Percentiles rank a stretch among this genome's conserved stretches.
Evolutionary conservation across 345 rosid species (phyloP).

Genomic region (Populus pruinosa): DNA sequence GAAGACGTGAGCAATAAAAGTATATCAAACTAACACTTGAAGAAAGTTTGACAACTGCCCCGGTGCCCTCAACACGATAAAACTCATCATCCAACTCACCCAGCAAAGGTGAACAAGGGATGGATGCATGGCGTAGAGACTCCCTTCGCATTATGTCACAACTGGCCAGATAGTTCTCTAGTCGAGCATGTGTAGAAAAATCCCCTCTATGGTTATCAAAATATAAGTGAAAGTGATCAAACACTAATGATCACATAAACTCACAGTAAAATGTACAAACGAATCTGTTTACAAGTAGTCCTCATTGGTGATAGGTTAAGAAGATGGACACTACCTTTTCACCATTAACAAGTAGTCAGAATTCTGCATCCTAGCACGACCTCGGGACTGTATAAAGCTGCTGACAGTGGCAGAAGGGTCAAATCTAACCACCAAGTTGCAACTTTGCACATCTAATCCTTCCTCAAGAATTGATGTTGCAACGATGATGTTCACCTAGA

Average conservation of each 20-base stretch:
- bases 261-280: background rate
- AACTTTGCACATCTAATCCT: slow-evolving; percentile 88
- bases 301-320: background rate
- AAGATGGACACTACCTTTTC: slow-evolving; percentile 38
- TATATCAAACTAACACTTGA: slow-evolving; percentile 64
- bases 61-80: slow-evolving; percentile 56
- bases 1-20: slow-evolving; percentile 85
- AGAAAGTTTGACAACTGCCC: slow-evolving; percentile 52
- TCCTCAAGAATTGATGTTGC: slow-evolving; percentile 97
- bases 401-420: slow-evolving; percentile 75
- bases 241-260: background rate
- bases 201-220: slow-evolving; percentile 49
- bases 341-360: slow-evolving; percentile 83
- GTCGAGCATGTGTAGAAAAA: slow-evolving; percentile 38
- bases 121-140: slow-evolving; percentile 51
- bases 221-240: background rate
- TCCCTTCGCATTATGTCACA: slow-evolving; percentile 73
- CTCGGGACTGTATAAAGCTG: slow-evolving; percentile 97
- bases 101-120: slow-evolving; percentile 52
- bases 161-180: slow-evolving; percentile 54
- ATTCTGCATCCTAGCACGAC: slow-evolving; percentile 87
- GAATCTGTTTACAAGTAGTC: background rate
- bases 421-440: slow-evolving; percentile 82
- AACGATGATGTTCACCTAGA: slow-evolving; percentile 77
- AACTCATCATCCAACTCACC: slow-evolving; percentile 32